phyloP scores from a whole-genome alignment of 352 stramenopile genomes.

The Phytophthora citricola region DNA sequence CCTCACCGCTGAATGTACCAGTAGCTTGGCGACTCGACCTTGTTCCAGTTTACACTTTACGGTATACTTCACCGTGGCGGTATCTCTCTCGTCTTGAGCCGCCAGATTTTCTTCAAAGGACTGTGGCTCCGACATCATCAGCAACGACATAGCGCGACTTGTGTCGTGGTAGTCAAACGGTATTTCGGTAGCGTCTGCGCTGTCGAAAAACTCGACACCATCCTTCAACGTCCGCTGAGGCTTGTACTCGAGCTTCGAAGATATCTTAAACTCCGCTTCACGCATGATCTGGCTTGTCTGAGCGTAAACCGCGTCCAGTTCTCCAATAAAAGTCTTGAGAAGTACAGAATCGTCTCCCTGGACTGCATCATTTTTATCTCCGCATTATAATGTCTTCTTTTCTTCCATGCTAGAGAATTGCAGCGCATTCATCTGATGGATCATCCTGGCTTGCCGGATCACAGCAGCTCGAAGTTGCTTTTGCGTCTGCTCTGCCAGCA shows the following conservation, averaged over 20 bases:
- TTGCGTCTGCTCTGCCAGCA: slow-evolving; percentile 1
- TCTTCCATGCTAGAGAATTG: neutral
- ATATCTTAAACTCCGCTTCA: neutral
- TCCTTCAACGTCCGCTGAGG: neutral
- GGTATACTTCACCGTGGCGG: slow-evolving; percentile 33
- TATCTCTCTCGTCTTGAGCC: slow-evolving; percentile 23
- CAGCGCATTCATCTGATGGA: slow-evolving; percentile 2
- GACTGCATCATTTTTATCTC: no score
- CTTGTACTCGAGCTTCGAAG: slow-evolving; percentile 2
- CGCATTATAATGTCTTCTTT: neutral
- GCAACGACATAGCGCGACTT: slow-evolving; percentile 12
- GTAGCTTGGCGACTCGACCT: slow-evolving; percentile 7
- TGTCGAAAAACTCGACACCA: slow-evolving; percentile 16
- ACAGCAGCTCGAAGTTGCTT: neutral
- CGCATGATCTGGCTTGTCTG: slow-evolving; percentile 1
- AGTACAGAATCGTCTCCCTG: neutral
- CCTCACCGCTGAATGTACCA: slow-evolving; percentile 11
- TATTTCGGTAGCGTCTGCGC: slow-evolving; percentile 5
- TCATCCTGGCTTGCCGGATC: neutral
- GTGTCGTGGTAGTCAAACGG: slow-evolving; percentile 25
- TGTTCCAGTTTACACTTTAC: slow-evolving; percentile 6
- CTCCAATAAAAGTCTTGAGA: neutral
- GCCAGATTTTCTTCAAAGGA: slow-evolving; percentile 3
- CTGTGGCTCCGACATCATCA: slow-evolving; percentile 19
- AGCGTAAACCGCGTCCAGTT: slow-evolving; percentile 5